These are phyloP conservation scores for Actinomortierella ambigua DNA, from an alignment of 371 early-diverging fungal genomes.

Conservation along the genomic window DNA sequence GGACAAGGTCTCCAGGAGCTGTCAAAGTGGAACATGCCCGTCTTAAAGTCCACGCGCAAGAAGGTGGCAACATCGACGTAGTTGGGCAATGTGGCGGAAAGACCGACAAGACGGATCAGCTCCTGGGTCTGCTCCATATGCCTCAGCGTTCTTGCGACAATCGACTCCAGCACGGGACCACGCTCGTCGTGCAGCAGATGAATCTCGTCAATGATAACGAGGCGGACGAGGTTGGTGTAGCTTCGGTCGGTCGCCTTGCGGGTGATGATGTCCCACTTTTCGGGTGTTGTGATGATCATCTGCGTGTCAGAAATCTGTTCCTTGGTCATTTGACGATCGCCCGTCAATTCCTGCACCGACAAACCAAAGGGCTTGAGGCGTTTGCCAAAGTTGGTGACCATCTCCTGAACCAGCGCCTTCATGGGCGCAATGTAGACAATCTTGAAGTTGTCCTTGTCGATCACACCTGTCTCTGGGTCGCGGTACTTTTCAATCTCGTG, in stretches of 20 bases:
- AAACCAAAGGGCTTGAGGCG: conserved; percentile 87
- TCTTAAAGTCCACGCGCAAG: conserved; percentile 90
- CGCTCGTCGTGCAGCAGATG: conserved; percentile 99
- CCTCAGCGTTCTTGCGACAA: conserved; percentile 95
- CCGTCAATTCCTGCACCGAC: conserved; percentile 91
- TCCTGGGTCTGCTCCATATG: conserved; percentile 93
- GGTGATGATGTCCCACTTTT: conserved; percentile 99
- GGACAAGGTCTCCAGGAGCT: conserved; percentile 94
- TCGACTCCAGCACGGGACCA: conserved; percentile 97
- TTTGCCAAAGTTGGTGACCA: conserved; percentile 89
- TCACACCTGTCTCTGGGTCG: conserved; percentile 77
- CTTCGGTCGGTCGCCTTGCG: conserved; percentile 93
- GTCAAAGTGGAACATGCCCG: conserved; percentile 97
- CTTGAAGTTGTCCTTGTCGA: conserved; percentile 86
- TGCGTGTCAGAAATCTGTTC: conserved; percentile 90
- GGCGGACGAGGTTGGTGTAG: conserved; percentile 76
- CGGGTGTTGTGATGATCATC: conserved; percentile 99
- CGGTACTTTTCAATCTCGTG: conserved; percentile 80
- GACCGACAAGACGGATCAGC: conserved; percentile 96
- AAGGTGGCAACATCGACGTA: conserved; percentile 97
- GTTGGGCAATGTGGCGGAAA: conserved; percentile 99
- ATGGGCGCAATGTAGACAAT: conserved; percentile 99
- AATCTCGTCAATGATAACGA: conserved; percentile 99
- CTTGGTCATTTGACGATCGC: conserved; percentile 96
- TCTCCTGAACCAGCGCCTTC: conserved; percentile 99